These are phyloP conservation scores for Phaseolus coccineus DNA, from an alignment of 331 rosid species.

Conservation along the genomic window DNA sequence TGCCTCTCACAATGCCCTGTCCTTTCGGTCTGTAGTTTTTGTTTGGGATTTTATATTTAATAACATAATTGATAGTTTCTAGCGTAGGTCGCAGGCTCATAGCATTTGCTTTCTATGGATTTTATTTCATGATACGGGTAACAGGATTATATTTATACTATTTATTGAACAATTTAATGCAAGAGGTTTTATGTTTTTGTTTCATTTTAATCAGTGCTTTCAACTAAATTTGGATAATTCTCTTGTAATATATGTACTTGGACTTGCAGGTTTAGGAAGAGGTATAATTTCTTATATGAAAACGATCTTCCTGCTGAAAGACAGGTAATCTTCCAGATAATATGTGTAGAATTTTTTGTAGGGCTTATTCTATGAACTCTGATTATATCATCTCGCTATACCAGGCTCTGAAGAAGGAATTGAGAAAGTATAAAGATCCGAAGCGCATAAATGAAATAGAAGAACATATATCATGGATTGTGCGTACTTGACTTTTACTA, in stretches of 20 bases:
- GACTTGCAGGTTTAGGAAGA: conserved; percentile 76
- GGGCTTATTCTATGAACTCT: conserved; percentile 29
- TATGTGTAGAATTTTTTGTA: conserved; percentile 13
- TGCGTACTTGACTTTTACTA: conserved; percentile 52
- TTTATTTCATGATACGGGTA: background rate
- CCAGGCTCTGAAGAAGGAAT: conserved; percentile 66
- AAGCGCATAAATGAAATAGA: conserved; percentile 56
- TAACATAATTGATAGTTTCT: background rate
- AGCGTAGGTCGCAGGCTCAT: conserved; percentile 23
- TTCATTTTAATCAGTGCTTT: conserved; percentile 33
- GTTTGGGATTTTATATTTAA: background rate
- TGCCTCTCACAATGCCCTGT: background rate
- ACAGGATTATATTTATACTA: background rate
- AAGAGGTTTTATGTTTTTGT: conserved; percentile 8
- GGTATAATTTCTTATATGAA: conserved; percentile 68
- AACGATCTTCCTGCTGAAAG: conserved; percentile 73
- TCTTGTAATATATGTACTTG: conserved; percentile 15
- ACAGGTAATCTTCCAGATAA: conserved; percentile 59
- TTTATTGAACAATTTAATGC: conserved; percentile 22
- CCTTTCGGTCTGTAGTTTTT: conserved; percentile 1
- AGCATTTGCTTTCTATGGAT: conserved; percentile 22
- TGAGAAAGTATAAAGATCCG: conserved; percentile 59
- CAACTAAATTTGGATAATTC: conserved; percentile 7
- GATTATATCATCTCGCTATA: conserved; percentile 25
- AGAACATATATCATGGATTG: conserved; percentile 68